Conservation (phyloP, 495 filamentous ascomycete species). For the Annulohypoxylon bovei region DNA sequence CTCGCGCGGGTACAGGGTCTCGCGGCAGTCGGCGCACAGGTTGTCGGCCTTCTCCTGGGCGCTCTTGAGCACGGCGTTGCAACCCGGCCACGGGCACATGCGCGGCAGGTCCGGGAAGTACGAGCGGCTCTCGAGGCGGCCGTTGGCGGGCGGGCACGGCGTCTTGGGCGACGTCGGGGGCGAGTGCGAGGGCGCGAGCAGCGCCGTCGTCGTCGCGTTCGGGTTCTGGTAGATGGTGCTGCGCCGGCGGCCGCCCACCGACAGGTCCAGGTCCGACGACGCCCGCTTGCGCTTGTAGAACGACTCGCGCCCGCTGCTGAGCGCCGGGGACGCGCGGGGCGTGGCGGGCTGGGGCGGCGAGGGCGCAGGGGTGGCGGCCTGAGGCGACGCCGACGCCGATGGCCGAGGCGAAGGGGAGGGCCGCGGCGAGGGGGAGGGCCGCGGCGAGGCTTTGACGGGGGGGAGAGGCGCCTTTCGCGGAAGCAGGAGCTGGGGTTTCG, state of each 20-base stretch:
- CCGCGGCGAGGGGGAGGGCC: not conserved
- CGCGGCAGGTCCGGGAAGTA: slow-evolving; percentile 56
- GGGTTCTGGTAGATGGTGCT: not conserved
- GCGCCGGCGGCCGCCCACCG: too few species aligned
- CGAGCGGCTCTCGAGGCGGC: not conserved
- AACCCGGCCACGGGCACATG: slow-evolving; percentile 51
- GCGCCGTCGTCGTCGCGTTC: not conserved
- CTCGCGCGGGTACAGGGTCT: slow-evolving; percentile 29
- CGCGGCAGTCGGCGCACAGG: slow-evolving; percentile 36
- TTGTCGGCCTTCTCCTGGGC: slow-evolving; percentile 31
- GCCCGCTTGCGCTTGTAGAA: not conserved
- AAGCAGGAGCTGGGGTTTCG: not conserved
- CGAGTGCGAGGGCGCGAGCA: not conserved
- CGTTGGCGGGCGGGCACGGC: not conserved
- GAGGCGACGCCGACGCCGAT: not conserved
- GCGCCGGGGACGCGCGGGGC: not conserved
- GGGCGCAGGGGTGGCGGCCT: too few species aligned
- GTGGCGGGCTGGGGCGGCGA: not conserved
- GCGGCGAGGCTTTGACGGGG: not conserved
- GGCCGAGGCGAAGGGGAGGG: not conserved
- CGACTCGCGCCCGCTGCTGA: not conserved
- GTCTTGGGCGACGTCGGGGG: not conserved
- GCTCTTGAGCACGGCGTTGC: slow-evolving; percentile 2
- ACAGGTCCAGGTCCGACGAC: not conserved
- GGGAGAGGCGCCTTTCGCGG: slow-evolving; percentile 2